Base-by-base conservation (phyloP, 164 flowering plant species). In the Litsea cubeba region DNA sequence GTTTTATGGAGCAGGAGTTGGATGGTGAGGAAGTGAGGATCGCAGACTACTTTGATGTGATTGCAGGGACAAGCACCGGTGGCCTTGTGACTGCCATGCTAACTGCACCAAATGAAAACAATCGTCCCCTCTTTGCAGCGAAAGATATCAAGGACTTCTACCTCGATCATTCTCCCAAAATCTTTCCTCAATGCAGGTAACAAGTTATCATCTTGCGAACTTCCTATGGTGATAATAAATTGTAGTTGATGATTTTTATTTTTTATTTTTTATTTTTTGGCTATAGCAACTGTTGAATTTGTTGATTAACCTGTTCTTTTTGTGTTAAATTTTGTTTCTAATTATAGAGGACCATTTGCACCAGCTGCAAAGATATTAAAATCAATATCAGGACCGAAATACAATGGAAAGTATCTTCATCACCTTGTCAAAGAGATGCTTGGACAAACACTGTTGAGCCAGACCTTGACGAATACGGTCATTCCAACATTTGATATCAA, bases 401-500 rank as follows among this genome's bases (percentile, higher is more conserved):
- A 85, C 50, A 69, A 84, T 26, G 88, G 90, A 20, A 75, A 82
- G 62, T 84, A 85, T 68, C 83, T 84, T 58, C 85, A 70, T 17
- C 5, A 15, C 1, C 76, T 84, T 3, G 20, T 76, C 2, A 35
- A 18, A 58, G 71, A 71, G 4, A 71, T 57, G 23, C 62, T 85
- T 14, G 82, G 82, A 20, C 65, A 77, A 1, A 77, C 74, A 32
- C 74, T 70, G 77, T 58, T 85, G 78, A 77, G 76, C 68, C 72
- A 87, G 24, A 74, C 86, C 26, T 54, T 87, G 23, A 85, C 90
- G 2, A 79, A 77, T 58, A 79, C 84, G 0, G 86, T 84, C 25
- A 74, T 87, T 64, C 82, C 88, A 17, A 79, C 87, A 18, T 87
- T 85, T 30, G 89, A 87, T 74, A 81, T 87, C 77, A 83, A 81